These are phyloP conservation scores for Solanum hybrid DNA, from an alignment of 305 asterid genomes.

Conservation along the genomic window DNA sequence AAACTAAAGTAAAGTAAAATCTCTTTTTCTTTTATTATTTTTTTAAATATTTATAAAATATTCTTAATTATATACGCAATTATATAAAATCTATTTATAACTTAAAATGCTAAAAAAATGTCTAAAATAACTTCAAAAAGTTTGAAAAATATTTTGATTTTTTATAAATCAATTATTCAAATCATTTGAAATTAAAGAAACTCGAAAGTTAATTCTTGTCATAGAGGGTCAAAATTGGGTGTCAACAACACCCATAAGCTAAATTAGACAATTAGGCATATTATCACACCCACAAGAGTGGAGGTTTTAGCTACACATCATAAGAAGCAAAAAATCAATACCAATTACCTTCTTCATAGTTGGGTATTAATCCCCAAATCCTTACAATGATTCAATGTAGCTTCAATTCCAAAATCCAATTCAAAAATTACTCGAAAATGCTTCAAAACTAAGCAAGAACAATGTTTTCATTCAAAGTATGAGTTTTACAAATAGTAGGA, in stretches of 20 bases:
- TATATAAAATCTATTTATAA: too few species aligned
- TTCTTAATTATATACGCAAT: not conserved
- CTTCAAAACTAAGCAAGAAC: not conserved
- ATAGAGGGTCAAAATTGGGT: not conserved
- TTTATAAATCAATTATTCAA: too few species aligned
- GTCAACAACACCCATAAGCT: not conserved
- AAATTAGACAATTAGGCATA: too few species aligned
- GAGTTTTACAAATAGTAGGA: too few species aligned
- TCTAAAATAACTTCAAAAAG: not conserved
- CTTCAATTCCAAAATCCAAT: not conserved
- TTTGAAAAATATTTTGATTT: too few species aligned
- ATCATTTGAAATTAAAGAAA: not conserved
- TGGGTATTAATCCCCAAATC: not conserved
- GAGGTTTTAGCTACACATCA: not conserved
- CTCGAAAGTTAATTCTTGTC: not conserved
- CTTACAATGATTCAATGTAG: not conserved
- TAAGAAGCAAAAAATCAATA: not conserved
- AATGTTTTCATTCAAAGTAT: too few species aligned
- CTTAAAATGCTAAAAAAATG: not conserved
- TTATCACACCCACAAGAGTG: not conserved
- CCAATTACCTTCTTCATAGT: not conserved
- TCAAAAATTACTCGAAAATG: not conserved
- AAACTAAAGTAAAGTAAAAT: too few species aligned
- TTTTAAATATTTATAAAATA: too few species aligned
- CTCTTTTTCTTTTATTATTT: too few species aligned